These are phyloP conservation scores for Radiomyces spectabilis DNA, from an alignment of 192 early-diverging fungal species.

Conservation along the genomic window DNA sequence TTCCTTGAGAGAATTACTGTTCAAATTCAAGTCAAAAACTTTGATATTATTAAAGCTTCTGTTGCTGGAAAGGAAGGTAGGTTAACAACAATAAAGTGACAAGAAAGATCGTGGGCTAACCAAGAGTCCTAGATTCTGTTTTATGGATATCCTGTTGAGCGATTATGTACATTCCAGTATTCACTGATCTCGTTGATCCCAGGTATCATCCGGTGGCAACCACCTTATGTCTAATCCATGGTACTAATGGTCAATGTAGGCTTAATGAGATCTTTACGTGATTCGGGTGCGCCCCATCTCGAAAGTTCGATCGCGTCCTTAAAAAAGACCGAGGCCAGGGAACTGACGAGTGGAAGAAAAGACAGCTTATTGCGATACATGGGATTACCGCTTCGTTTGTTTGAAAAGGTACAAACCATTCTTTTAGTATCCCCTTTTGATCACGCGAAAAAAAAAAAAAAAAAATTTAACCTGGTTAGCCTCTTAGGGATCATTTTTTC, in stretches of 20 bases:
- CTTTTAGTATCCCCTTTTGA: background rate
- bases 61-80: constrained; percentile 63
- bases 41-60: constrained; percentile 70
- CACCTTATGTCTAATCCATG: no score
- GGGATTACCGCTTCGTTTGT: constrained; percentile 51
- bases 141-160: constrained; percentile 77
- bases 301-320: constrained; percentile 20
- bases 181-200: constrained; percentile 68
- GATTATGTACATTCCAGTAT: constrained; percentile 73
- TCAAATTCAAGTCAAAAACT: constrained; percentile 70
- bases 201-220: no score
- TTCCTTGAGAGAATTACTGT: constrained; percentile 60
- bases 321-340: constrained; percentile 14
- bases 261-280: constrained; percentile 35
- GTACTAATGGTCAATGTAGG: constrained; percentile 1
- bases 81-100: background rate
- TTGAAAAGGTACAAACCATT: constrained; percentile 41
- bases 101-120: background rate
- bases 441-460: background rate
- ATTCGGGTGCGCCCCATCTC: constrained; percentile 38
- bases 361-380: constrained; percentile 39
- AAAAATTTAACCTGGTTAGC: no score
- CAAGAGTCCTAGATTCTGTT: constrained; percentile 53
- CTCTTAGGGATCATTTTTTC: constrained; percentile 63
- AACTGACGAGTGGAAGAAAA: constrained; percentile 32